These are phyloP conservation scores for Dichotomocladium elegans DNA, from an alignment of 371 early-diverging fungal genomes.

Conservation along the genomic window DNA sequence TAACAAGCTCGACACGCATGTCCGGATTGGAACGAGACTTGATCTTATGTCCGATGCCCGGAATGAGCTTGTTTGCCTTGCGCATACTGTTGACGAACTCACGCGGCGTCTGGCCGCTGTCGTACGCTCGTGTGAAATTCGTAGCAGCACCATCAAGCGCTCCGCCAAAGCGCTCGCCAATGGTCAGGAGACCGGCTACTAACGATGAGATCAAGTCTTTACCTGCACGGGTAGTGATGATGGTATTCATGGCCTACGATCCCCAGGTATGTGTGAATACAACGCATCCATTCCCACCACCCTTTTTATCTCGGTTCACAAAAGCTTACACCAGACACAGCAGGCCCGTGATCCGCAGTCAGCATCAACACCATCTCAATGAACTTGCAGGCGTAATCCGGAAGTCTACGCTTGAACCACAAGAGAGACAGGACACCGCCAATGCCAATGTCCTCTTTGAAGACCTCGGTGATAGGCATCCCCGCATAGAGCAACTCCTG, in stretches of 20 bases:
- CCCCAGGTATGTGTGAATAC: not conserved
- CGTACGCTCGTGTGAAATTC: conserved; percentile 87
- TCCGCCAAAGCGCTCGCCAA: conserved; percentile 96
- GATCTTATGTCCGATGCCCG: conserved; percentile 98
- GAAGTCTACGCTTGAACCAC: conserved; percentile 98
- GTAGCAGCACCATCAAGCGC: conserved; percentile 96
- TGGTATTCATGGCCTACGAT: conserved; percentile 92
- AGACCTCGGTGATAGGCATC: conserved; percentile 96
- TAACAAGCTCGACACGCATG: conserved; percentile 92
- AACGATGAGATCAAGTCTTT: conserved; percentile 95
- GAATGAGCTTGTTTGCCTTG: conserved; percentile 86
- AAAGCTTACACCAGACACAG: conserved; percentile 50
- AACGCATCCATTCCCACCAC: not conserved
- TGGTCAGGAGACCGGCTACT: conserved; percentile 92
- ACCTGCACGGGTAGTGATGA: conserved; percentile 97
- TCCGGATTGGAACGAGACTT: conserved; percentile 99
- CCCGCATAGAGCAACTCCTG: conserved; percentile 98
- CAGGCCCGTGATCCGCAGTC: conserved; percentile 99
- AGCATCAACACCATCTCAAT: conserved; percentile 99
- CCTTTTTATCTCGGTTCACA: not conserved
- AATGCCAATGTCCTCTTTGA: conserved; percentile 96
- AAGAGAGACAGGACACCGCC: conserved; percentile 95
- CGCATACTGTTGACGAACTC: conserved; percentile 92
- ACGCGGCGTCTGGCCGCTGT: conserved; percentile 82
- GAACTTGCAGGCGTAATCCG: conserved; percentile 92